Evolutionary conservation across 805 yeast species (phyloP).

Genomic region (Candida endomychidarum): DNA sequence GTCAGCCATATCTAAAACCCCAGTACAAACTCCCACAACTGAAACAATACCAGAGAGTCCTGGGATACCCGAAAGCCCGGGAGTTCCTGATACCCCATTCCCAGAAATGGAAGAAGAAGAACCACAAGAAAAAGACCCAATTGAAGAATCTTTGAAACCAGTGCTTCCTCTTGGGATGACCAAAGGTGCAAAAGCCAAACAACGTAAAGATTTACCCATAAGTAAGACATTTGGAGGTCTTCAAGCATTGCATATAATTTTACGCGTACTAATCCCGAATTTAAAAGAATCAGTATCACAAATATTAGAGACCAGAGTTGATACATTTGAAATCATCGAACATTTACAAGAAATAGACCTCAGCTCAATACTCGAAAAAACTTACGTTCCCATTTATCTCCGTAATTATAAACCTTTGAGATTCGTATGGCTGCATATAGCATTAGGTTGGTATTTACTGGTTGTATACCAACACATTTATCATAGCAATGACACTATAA

Average conservation of each 20-base stretch:
- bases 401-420: slow-evolving; percentile 32
- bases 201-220: slow-evolving; percentile 50
- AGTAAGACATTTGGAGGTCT: slow-evolving; percentile 57
- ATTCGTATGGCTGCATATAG: slow-evolving; percentile 61
- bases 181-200: slow-evolving; percentile 51
- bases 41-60: background rate
- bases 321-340: slow-evolving; percentile 33
- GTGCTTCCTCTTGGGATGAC: slow-evolving; percentile 63
- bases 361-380: background rate
- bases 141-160: slow-evolving; percentile 46
- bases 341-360: slow-evolving; percentile 29
- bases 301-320: slow-evolving; percentile 23
- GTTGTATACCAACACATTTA: slow-evolving; percentile 62
- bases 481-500: slow-evolving; percentile 23
- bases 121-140: slow-evolving; percentile 17
- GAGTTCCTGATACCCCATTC: background rate
- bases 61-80: background rate
- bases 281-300: slow-evolving; percentile 29
- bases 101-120: background rate
- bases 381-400: slow-evolving; percentile 1
- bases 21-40: background rate
- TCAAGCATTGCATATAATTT: slow-evolving; percentile 44
- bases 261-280: slow-evolving; percentile 40
- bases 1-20: background rate
- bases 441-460: slow-evolving; percentile 76